Base-by-base conservation (phyloP, 768 basidiomycete genomes). In the Tremella mesenterica region DNA sequence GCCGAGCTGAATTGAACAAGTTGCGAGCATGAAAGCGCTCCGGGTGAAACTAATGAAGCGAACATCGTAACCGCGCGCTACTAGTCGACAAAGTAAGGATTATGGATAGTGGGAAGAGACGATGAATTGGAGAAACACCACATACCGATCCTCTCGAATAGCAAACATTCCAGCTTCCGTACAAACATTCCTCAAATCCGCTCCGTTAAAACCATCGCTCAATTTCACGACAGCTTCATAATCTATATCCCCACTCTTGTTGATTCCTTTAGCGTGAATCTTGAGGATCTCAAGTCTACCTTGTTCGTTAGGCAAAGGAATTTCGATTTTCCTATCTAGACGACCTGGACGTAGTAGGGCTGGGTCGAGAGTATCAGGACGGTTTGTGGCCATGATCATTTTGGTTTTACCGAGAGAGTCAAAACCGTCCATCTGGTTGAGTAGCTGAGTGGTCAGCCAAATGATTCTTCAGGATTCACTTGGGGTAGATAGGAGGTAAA, bases 391-490 rank as follows among this genome's bases (percentile, higher is more conserved):
- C 89, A 97, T 96, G 73, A 99, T 99, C 49, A 97, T 81, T 75
- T 97, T 97, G 29, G 92, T 96, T 60, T 79, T 79, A 41, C 95
- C 95, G 26, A 99, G 78, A 14, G 93, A 90, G 75, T 97, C 95
- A 76, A 99, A 99, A 21, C 95, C 95, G 71, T 99, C 95, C 90
- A 99, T 95, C 75, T 97, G 93, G 69, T 97, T 97, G 28, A 99
- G 80, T 23, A 99, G 79, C 90, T 93, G 64, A 34, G 8, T 14
- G 16, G 33, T 52, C 33, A 44, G 33, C 31, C 10, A 36, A 36
- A 18, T 36, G 10, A 10, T 10, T 12, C n/a, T 12, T 36, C n/a
- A 10, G 12, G 10, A 10, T 18, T 18, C 12, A 36, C 12, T 36
- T 10, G 10, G 33, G 33, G 18, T 10, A 36, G 33, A 36, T 10